A percentile compares a stretch with the other conserved stretches of the same genome.
Conservation (phyloP, 129 eudicot species). For the Solidago caesia region DNA sequence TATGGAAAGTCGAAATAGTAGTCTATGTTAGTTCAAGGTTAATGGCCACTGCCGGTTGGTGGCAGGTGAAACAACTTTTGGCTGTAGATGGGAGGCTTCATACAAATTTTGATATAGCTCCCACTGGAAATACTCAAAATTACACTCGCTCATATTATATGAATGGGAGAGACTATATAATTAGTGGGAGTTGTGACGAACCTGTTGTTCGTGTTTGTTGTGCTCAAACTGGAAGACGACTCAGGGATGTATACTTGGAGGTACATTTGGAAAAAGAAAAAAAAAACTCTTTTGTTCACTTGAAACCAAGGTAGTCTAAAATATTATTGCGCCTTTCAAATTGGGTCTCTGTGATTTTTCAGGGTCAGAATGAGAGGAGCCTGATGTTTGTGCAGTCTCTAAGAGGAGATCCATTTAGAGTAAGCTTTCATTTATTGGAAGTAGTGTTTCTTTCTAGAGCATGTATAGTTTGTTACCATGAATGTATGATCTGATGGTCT, state of each 20-base stretch:
- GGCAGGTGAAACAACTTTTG: conserved; percentile 80
- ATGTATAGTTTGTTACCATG: background rate
- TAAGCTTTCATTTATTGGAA: conserved; percentile 31
- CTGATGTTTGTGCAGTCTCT: conserved; percentile 77
- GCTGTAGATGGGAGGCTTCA: conserved; percentile 85
- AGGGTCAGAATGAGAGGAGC: conserved; percentile 59
- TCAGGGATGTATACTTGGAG: conserved; percentile 71
- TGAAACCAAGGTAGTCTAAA: background rate
- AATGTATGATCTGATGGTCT: background rate
- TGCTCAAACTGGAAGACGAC: conserved; percentile 87
- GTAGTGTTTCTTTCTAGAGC: background rate
- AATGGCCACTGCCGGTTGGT: conserved; percentile 13
- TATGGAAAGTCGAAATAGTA: too few species aligned
- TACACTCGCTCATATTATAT: conserved; percentile 87
- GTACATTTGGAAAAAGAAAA: conserved; percentile 21
- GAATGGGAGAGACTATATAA: conserved; percentile 88
- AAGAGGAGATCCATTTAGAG: conserved; percentile 88
- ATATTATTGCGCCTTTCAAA: background rate
- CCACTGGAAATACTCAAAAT: conserved; percentile 70
- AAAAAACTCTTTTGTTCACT: background rate
- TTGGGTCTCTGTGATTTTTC: conserved; percentile 21
- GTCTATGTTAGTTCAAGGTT: background rate
- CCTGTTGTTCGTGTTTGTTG: conserved; percentile 78
- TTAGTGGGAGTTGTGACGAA: conserved; percentile 84
- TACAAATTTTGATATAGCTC: conserved; percentile 65